Base-by-base conservation (phyloP, 352 stramenopile species). In the Globisporangium mamillatum region DNA sequence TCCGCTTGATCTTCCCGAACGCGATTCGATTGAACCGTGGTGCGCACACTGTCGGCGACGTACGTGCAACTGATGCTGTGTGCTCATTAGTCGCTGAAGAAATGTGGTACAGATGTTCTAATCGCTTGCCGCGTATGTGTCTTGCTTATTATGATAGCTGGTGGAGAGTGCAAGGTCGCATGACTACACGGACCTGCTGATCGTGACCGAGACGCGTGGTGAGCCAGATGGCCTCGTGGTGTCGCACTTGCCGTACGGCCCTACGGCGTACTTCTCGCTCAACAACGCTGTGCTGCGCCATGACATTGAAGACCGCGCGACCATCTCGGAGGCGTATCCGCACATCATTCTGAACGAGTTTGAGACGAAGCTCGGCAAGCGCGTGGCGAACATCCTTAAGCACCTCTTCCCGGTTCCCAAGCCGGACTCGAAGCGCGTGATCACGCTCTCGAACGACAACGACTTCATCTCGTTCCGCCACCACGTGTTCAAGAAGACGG, bases 401-500 rank as follows among this genome's bases (percentile, higher is more conserved):
- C 97, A 99, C 78, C 75, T 99, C 34, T 99, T 99, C 76, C 98
- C 98, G 0, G 96, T 99, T 48, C 97, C 98, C 4, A 98, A 99
- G 75, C 67, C 86, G 22, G 98, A 99, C 75, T 93, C 96, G 27
- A 97, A 98, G 76, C 91, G 98, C 54, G 93, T 99, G 4, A 97
- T 99, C 50, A 99, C 97, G 38, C 98, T 99, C 69, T 93, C 90
- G 20, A 99, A 99, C 79, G 84, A 99, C 69, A 95, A 98, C 72
- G 98, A 99, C 83, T 99, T 98, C 74, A 98, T 99, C 70, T 99
- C 93, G 25, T 99, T 99, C 81, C 94, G 98, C 54, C 98, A 99
- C 81, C 98, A 99, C 81, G 97, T 98, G 36, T 99, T 98, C 80
- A 98, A 97, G 75, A 98, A 98, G 70, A 92, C 84, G 52, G 90